Evolutionary conservation across 129 eudicot genomes (phyloP).

Genomic region (Tagetes patula): DNA sequence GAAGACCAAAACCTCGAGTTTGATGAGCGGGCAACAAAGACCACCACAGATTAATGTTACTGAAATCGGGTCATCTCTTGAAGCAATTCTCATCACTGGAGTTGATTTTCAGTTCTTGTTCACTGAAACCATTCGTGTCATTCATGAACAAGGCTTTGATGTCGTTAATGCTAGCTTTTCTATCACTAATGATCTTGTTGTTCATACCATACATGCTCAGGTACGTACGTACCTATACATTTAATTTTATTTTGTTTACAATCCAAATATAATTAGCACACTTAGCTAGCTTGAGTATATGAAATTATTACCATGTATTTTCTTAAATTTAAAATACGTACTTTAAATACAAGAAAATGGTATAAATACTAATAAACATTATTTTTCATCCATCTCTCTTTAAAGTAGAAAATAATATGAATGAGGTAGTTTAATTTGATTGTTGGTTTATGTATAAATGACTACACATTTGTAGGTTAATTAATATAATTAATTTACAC

Average conservation of each 20-base stretch:
- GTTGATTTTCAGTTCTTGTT: conserved; percentile 62
- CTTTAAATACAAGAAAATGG: too few relatives aligned
- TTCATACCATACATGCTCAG: conserved; percentile 79
- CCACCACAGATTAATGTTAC: conserved; percentile 53
- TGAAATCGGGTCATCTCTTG: conserved; percentile 47
- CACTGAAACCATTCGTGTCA: conserved; percentile 47
- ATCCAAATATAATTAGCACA: too few relatives aligned
- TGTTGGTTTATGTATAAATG: too few relatives aligned
- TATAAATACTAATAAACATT: too few relatives aligned
- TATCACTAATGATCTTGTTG: conserved; percentile 40
- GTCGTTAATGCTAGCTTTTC: conserved; percentile 61
- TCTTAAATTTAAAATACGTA: too few relatives aligned
- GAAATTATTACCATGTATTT: too few relatives aligned
- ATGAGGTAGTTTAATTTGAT: too few relatives aligned
- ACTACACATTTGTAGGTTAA: too few relatives aligned
- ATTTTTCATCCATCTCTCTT: too few relatives aligned
- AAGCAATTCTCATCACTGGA: conserved; percentile 60
- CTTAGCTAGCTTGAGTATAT: too few relatives aligned
- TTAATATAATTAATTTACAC: too few relatives aligned
- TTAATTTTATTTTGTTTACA: neutral
- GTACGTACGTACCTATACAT: conserved; percentile 40
- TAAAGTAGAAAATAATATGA: too few relatives aligned
- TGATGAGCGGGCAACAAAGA: conserved; percentile 12
- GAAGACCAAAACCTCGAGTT: conserved; percentile 7
- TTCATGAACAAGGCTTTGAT: conserved; percentile 77